Evolutionary conservation across 257 asterid species (phyloP).

Genomic region (Dorcoceras hygrometricum): DNA sequence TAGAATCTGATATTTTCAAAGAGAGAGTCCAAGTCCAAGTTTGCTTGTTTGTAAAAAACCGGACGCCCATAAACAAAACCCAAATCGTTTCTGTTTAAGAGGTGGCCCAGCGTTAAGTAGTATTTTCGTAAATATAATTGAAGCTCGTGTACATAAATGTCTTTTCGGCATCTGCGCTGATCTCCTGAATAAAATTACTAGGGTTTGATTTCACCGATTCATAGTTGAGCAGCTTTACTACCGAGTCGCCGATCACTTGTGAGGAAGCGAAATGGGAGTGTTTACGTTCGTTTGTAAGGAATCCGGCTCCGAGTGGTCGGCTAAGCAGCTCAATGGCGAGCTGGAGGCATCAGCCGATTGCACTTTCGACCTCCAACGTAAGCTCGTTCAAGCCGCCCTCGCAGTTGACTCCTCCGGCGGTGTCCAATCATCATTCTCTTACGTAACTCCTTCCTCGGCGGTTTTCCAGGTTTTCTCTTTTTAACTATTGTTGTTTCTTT

Average conservation of each 20-base stretch:
- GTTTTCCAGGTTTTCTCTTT: constrained; percentile 50
- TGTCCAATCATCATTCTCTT: constrained; percentile 61
- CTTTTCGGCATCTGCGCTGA: not conserved
- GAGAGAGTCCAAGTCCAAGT: not conserved
- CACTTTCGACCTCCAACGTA: constrained; percentile 55
- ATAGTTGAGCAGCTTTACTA: not conserved
- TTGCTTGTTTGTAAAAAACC: not conserved
- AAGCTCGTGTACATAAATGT: not conserved
- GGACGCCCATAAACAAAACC: not conserved
- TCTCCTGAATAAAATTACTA: too few species aligned
- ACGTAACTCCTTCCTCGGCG: constrained; percentile 49
- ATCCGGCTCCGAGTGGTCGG: constrained; percentile 50
- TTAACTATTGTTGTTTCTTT: not conserved
- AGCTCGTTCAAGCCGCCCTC: constrained; percentile 54
- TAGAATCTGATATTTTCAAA: too few species aligned
- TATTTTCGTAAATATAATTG: not conserved
- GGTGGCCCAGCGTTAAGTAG: not conserved
- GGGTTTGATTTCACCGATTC: not conserved
- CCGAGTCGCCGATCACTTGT: not conserved
- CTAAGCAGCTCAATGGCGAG: constrained; percentile 56
- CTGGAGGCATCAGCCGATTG: constrained; percentile 49
- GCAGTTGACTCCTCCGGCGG: constrained; percentile 52
- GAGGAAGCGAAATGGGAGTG: constrained; percentile 49
- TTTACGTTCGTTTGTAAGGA: constrained; percentile 52
- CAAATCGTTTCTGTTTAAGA: not conserved